A percentile compares a stretch with the other conserved stretches of the same genome.
Evolutionary conservation across 2,329 filamentous ascomycete species (phyloP).

Genomic region (Claviceps sp.): DNA sequence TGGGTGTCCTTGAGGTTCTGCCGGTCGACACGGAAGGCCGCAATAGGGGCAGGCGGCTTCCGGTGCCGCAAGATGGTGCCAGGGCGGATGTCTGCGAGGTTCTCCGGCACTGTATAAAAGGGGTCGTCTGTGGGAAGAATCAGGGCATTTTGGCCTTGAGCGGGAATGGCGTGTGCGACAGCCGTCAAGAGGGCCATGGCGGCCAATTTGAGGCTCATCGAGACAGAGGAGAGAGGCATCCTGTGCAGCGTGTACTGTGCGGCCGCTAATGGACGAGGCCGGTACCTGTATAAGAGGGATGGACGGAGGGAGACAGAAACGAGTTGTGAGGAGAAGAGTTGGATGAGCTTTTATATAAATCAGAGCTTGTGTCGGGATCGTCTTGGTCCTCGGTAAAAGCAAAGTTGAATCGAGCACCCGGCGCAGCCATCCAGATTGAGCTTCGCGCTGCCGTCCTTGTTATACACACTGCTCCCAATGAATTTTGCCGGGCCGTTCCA

Average conservation of each 20-base stretch:
- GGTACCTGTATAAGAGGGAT: too few relatives aligned
- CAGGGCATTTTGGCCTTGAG: neutral
- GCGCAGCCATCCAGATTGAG: too few relatives aligned
- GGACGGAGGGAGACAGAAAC: too few relatives aligned
- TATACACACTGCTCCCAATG: too few relatives aligned
- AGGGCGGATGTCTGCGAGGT: neutral
- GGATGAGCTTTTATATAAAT: too few relatives aligned
- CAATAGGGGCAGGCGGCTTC: conserved; percentile 5
- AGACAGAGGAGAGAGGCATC: neutral
- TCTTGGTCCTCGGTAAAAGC: too few relatives aligned
- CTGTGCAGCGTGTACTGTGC: neutral
- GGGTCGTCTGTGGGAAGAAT: conserved; percentile 2
- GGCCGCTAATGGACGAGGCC: neutral
- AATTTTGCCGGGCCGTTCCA: too few relatives aligned
- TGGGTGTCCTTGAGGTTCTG: conserved; percentile 8
- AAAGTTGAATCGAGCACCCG: too few relatives aligned
- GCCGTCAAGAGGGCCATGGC: neutral
- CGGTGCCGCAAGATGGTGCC: conserved; percentile 9
- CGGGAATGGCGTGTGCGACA: neutral
- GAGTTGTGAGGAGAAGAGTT: too few relatives aligned
- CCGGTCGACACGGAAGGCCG: conserved; percentile 8
- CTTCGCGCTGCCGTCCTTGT: too few relatives aligned
- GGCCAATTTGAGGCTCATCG: neutral
- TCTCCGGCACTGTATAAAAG: conserved; percentile 8
- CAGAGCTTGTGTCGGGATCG: too few relatives aligned